Evolutionary conservation across 305 asterid genomes (phyloP).

Genomic region (Solanum hybrid): DNA sequence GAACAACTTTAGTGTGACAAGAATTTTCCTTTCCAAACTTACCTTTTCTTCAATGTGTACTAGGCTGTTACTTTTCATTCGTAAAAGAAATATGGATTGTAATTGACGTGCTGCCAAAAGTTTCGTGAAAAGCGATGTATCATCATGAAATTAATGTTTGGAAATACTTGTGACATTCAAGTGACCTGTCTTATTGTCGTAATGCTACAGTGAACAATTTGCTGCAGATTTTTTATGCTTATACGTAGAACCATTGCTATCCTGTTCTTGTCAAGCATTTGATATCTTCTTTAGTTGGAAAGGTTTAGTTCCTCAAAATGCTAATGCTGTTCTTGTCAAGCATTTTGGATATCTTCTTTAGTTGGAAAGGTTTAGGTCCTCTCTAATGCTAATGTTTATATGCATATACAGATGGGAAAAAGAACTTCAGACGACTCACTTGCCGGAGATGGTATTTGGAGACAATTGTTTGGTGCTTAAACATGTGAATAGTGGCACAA

Average conservation of each 20-base stretch:
- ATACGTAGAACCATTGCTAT: neutral
- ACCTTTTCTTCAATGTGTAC: neutral
- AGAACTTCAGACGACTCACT: slow-evolving; percentile 71
- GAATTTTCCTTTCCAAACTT: neutral
- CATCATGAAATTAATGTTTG: neutral
- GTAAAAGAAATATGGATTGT: neutral
- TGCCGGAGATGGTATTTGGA: slow-evolving; percentile 97
- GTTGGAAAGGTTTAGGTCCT: neutral
- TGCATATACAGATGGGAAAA: slow-evolving; percentile 74
- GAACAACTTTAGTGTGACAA: neutral
- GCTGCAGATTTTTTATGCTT: neutral
- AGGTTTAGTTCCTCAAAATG: neutral
- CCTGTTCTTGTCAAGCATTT: neutral
- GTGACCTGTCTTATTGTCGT: neutral
- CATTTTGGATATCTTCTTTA: neutral
- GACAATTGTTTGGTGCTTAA: slow-evolving; percentile 66
- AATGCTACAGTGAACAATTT: neutral
- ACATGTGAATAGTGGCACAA: slow-evolving; percentile 59
- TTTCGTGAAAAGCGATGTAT: neutral
- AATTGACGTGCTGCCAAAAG: neutral
- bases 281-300: neutral
- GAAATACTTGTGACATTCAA: neutral
- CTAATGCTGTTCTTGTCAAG: neutral
- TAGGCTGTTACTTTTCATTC: neutral
- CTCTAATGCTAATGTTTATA: neutral